Evolutionary conservation across 148 eudicot genomes (phyloP), one percentile per base, ranked within the genome.

Genomic region (Cornus florida): DNA sequence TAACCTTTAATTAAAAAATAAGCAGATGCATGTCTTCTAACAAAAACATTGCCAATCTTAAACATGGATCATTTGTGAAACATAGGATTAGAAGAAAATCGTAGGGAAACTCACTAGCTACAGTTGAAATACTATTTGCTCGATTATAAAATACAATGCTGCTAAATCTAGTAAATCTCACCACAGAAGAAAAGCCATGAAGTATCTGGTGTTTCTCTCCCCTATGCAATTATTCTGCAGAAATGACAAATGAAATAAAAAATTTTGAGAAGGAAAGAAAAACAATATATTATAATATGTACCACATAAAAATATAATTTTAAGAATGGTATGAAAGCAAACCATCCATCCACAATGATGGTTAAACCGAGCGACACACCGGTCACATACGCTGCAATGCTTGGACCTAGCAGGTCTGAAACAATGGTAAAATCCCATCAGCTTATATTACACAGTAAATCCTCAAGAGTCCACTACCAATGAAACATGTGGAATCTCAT

Each of bases 311-410:
- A 11, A 59, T 33, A 13, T 8, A 12, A 66, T 75, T 64, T 38
- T 14, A 10, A 64, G 19, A 77, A 70, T 46, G 20, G 43, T n/a
- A 41, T 28, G 65, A 28, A 77, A 56, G 14, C 99, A 74, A 75
- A 96, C 99, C 99, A 96, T 93, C 99, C 98, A 96, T 85, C 98
- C 98, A 76, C 99, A 96, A 65, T 96, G 98, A 86, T 96, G 99
- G 86, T 96, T 97, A 80, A 96, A 96, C 67, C 99, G 89, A 64
- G 97, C 97, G 69, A 96, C 98, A 85, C 98, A 96, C 23, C 97
- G 95, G 78, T 93, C 87, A 80, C 99, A 96, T 82, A 96, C 82
- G 74, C 90, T 91, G 85, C 99, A 96, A 83, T 96, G 99, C 92
- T 96, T 96, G 77, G 99, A 96, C 83, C 99, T 89, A 69, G 99